Conservation (phyloP, 2,329 filamentous ascomycete species). For the Cladosporium sphaerospermum region DNA sequence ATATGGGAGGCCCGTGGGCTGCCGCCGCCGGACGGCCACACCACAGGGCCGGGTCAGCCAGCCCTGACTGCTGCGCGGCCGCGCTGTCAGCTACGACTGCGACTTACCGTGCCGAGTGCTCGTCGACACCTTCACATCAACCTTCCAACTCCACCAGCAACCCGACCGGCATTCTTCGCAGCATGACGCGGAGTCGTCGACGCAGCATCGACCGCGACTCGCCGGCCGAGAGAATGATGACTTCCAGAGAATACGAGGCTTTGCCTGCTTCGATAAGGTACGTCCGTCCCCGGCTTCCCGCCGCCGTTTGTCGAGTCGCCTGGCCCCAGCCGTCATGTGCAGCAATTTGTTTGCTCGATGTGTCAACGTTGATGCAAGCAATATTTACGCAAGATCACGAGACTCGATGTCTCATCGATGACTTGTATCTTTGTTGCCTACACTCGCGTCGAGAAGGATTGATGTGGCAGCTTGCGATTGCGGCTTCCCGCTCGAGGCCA, state of each 20-base stretch:
- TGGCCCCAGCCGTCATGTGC: conserved; percentile 15
- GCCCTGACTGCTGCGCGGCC: conserved; percentile 5
- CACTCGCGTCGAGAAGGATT: no score
- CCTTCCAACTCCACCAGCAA: background rate
- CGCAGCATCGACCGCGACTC: background rate
- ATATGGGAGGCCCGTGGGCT: background rate
- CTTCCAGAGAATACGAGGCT: conserved; percentile 35
- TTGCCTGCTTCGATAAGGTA: conserved; percentile 41
- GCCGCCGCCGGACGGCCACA: background rate
- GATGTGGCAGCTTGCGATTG: no score
- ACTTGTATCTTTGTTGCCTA: no score
- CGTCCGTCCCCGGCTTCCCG: conserved; percentile 18
- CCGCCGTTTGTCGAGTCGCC: background rate
- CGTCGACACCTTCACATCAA: background rate
- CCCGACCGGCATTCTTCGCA: background rate
- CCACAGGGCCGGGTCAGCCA: background rate
- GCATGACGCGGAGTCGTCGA: conserved; percentile 2
- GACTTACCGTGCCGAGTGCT: conserved; percentile 4
- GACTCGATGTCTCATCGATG: no score
- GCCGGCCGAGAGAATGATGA: conserved; percentile 7
- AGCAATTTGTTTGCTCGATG: conserved; percentile 7
- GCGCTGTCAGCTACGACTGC: background rate
- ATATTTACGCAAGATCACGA: background rate
- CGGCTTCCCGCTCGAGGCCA: no score
- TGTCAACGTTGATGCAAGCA: conserved; percentile 1